Conservation (phyloP, 2,329 filamentous ascomycete species). For the Teratosphaeria nubilosa region DNA sequence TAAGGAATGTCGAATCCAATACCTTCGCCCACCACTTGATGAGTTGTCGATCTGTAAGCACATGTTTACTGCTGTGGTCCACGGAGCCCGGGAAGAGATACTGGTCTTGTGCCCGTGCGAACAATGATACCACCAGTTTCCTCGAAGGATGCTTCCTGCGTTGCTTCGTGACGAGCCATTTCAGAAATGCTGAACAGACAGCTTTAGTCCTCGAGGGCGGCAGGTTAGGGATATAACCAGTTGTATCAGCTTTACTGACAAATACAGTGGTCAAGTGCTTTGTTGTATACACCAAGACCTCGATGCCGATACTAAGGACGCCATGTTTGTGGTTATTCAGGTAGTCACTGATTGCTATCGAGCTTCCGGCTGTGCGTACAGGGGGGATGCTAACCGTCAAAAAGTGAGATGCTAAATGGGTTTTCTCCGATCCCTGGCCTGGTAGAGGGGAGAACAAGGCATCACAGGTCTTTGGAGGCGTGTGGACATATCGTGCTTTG, state of each 20-base stretch:
- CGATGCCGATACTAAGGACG: conserved; percentile 71
- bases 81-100: conserved; percentile 92
- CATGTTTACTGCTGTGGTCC: conserved; percentile 76
- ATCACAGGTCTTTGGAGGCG: conserved; percentile 62
- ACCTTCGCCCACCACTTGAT: conserved; percentile 95
- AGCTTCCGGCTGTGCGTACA: background rate
- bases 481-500: conserved; percentile 76
- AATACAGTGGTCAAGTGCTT: conserved; percentile 75
- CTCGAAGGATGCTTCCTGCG: conserved; percentile 37
- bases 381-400: conserved; percentile 42
- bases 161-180: conserved; percentile 56
- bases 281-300: conserved; percentile 78
- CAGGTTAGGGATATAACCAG: conserved; percentile 66
- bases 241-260: conserved; percentile 94
- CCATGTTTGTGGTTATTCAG: conserved; percentile 21
- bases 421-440: conserved; percentile 60
- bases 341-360: conserved; percentile 2
- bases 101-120: conserved; percentile 83
- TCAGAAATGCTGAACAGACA: conserved; percentile 63
- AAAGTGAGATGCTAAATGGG: conserved; percentile 80
- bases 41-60: conserved; percentile 78
- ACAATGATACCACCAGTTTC: conserved; percentile 68
- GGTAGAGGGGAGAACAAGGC: conserved; percentile 74
- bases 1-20: conserved; percentile 61
- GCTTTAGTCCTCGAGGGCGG: conserved; percentile 60